A percentile compares a stretch with the other conserved stretches of the same genome.
Evolutionary conservation across 495 filamentous ascomycete species (phyloP).

Genomic region (Letharia lupina): DNA sequence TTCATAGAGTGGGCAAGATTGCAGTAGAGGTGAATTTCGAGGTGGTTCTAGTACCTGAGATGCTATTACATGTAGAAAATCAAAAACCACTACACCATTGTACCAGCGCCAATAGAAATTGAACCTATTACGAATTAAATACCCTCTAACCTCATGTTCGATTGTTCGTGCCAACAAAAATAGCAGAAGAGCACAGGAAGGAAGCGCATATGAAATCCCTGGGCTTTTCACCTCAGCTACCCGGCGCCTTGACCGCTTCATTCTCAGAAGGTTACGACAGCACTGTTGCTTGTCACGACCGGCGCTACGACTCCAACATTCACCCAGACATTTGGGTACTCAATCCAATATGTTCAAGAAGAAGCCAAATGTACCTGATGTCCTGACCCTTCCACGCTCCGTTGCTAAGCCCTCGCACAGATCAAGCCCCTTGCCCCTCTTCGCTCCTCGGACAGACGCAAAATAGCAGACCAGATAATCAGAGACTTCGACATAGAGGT

Average conservation of each 20-base stretch:
- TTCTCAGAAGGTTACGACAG: no score
- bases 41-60: no score
- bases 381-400: constrained; percentile 22
- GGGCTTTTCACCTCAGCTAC: not conserved
- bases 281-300: not conserved
- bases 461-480: constrained; percentile 64
- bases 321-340: not conserved
- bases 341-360: constrained; percentile 61
- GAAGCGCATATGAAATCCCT: no score
- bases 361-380: constrained; percentile 55
- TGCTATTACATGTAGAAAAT: no score
- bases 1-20: no score
- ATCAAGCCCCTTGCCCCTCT: constrained; percentile 63
- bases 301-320: not conserved
- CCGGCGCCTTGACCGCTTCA: not conserved
- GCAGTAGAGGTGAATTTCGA: no score
- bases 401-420: constrained; percentile 30
- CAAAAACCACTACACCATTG: no score
- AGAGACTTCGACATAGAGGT: constrained; percentile 48
- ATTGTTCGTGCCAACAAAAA: no score
- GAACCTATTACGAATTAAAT: no score
- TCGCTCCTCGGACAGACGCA: constrained; percentile 63
- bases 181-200: no score
- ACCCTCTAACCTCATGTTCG: no score
- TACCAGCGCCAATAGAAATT: no score